Evolutionary conservation across 805 yeast species (phyloP), one percentile per base, ranked within the genome.

Genomic region (Metschnikowia rubicola): DNA sequence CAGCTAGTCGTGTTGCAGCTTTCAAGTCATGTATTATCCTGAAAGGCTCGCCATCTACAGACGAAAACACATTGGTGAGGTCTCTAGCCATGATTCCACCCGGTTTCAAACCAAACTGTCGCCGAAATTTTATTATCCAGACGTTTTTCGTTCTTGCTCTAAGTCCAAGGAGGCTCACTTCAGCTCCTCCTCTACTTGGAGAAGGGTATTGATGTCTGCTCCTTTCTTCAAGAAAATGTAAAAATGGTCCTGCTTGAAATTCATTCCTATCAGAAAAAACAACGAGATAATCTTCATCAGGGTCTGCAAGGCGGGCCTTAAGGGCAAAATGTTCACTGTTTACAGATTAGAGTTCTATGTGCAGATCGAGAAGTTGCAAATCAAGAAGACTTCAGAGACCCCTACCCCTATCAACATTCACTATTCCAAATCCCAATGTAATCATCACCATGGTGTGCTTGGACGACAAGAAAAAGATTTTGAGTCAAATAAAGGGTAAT

Each of bases 131-230:
- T 67, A 68, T 68, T 72, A 55, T 35, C 19, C 61, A 87, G 96
- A 94, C 96, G 97, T 94, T 77, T 90, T 98, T 70, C 84, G 96
- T 75, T 91, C 96, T 74, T 94, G 99, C 83, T 86, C 96, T 77
- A 94, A 92, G 86, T 83, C 97, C 76, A 91, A 99, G 87, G 92
- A 94, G 88, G 98, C 98, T 77, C 88, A 94, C 86, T 94, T 94
- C 91, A 81, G 80, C 68, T 95, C 99, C 65, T 95, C 98, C 70
- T 92, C 99, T 62, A 86, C 92, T 64, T 88, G 80, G 70, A 88
- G 97, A 80, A 88, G 98, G 80, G 79, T 77, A 63, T 79, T 94
- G 75, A 80, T 94, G 85, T 87, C 97, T 69, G 98, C 99, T 74
- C 97, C 98, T 70, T 84, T 94, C 72, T 92, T 98, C 67, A 92